phyloP scores from a whole-genome alignment of 306 rosid genomes.

The Vigna trinervia region DNA sequence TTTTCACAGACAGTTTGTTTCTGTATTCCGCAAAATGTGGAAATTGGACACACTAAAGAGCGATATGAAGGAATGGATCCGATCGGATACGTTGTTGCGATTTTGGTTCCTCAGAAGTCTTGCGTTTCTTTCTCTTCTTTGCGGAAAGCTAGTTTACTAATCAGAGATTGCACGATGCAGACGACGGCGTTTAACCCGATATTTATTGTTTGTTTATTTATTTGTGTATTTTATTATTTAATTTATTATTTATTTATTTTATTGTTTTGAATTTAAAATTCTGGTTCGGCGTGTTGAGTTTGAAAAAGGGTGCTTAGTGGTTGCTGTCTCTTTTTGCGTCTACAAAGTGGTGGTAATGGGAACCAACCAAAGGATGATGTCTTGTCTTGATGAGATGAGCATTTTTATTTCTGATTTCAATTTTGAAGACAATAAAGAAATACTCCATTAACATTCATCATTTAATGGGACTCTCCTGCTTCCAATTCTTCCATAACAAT shows the following conservation, averaged over 20 bases:
- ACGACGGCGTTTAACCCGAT: constrained; percentile 37
- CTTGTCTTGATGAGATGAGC: constrained; percentile 3
- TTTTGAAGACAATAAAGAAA: constrained; percentile 17
- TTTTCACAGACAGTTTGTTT: background rate
- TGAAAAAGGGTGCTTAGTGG: constrained; percentile 15
- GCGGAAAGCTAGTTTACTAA: background rate
- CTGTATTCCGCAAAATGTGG: background rate
- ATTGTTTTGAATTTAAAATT: background rate
- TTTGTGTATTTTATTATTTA: background rate
- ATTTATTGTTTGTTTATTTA: background rate
- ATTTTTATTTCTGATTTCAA: constrained; percentile 2
- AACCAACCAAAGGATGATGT: constrained; percentile 31
- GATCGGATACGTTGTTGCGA: constrained; percentile 46
- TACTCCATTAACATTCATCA: constrained; percentile 2
- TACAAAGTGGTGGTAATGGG: constrained; percentile 6
- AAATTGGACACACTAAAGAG: background rate
- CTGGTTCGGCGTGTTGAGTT: background rate
- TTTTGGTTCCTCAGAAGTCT: background rate
- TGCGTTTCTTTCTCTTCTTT: background rate
- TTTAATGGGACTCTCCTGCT: background rate
- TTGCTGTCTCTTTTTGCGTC: constrained; percentile 18
- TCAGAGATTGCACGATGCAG: background rate
- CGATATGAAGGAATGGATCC: background rate
- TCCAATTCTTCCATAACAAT: background rate
- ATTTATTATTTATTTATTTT: background rate